Evolutionary conservation across 805 yeast genomes (phyloP), one percentile per base, ranked within the genome.

Genomic region (Teunomyces panamensis): DNA sequence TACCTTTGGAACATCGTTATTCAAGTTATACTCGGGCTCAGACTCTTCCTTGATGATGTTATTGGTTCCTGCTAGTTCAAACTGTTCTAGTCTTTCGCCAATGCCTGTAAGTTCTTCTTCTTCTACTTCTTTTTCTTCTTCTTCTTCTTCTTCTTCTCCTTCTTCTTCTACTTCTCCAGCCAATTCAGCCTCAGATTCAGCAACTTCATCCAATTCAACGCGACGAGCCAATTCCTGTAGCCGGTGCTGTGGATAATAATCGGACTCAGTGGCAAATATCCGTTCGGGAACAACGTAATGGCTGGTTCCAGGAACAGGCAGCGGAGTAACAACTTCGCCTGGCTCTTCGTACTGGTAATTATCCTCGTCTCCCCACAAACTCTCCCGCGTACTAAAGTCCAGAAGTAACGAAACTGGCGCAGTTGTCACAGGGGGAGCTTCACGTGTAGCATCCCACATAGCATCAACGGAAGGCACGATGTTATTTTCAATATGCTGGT

Each of bases 361-460:
- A 9, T 24, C 43, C n/a, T 44, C 46, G n/a, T 48, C 50, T 42
- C 66, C 69, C 75, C 75, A 71, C 11, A 53, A 46, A 50, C 59
- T 66, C 16, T 44, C 49, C 46, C 55, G 58, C 13, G 56, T 17
- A 20, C 43, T 51, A 20, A 37, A 37, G 6, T 3, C 17, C 41
- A 17, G 41, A 3, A 37, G 30, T 9, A 30, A 17, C 9, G 29
- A 8, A 2, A 13, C 29, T 1, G 41, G 41, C 7, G 41, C 41
- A 7, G 20, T 29, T 7, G 41, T n/a, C 3, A 37, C 56, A 17
- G 81, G 81, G 8, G 81, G 81, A 7, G 69, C 65, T 41, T 65
- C 71, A 9, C 45, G 54, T 1, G 77, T 62, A 6, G 81, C 75
- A 46, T 77, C 71, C 82, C 82, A 78, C 24, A 55, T 46, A 6